Evolutionary conservation across 805 yeast genomes (phyloP).

Genomic region (Yamadazyma scolyti): DNA sequence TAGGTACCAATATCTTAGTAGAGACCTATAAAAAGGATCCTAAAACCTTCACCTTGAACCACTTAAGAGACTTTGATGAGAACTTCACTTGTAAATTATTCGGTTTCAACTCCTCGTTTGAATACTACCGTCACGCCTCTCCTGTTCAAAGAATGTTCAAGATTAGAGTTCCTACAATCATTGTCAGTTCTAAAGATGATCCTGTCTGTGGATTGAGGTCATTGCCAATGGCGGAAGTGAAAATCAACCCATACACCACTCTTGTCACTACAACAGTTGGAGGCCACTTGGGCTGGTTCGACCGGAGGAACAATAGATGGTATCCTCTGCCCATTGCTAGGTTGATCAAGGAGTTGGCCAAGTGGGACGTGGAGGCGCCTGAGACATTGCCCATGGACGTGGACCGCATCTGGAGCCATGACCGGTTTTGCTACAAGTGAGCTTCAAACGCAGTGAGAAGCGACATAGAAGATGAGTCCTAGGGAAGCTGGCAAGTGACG

Average conservation of each 20-base stretch:
- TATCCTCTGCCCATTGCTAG: conserved; percentile 34
- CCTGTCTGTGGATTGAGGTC: conserved; percentile 56
- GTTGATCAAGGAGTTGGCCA: conserved; percentile 29
- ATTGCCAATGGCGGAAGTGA: conserved; percentile 49
- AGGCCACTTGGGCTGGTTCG: conserved; percentile 63
- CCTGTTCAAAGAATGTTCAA: conserved; percentile 54
- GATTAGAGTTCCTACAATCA: conserved; percentile 58
- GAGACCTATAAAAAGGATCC: conserved; percentile 28
- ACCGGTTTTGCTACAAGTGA: conserved; percentile 26
- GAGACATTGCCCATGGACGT: conserved; percentile 25
- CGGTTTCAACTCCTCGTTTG: conserved; percentile 59
- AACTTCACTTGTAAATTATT: conserved; percentile 56
- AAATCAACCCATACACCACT: conserved; percentile 54
- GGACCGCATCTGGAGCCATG: conserved; percentile 30
- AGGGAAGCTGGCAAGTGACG: no score
- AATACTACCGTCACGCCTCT: conserved; percentile 64
- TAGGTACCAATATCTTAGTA: conserved; percentile 19
- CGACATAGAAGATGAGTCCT: no score
- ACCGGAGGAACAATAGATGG: conserved; percentile 30
- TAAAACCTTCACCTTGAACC: conserved; percentile 25
- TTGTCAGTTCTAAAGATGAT: conserved; percentile 63
- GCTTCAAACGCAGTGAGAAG: no score
- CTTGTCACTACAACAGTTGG: conserved; percentile 61
- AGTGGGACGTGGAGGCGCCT: conserved; percentile 18
- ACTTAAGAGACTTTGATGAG: conserved; percentile 57